A percentile compares a stretch with the other conserved stretches of the same genome.
phyloP scores from a whole-genome alignment of 1,284 basidiomycete genomes.

The Cryptococcus neoformans region DNA sequence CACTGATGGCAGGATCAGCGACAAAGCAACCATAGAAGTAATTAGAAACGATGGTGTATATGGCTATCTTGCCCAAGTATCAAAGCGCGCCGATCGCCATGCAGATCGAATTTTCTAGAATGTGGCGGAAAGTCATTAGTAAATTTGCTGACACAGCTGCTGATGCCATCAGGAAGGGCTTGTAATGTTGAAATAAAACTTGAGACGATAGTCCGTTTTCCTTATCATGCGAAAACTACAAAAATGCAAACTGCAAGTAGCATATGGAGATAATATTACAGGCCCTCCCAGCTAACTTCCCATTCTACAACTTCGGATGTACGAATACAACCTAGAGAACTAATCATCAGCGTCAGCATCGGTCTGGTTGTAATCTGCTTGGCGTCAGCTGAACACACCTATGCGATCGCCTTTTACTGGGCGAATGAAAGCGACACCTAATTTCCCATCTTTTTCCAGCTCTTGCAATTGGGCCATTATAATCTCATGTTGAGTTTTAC shows the following conservation, averaged over 20 bases:
- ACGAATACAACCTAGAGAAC: not conserved
- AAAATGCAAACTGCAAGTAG: not conserved
- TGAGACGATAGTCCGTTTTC: not conserved
- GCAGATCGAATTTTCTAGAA: not conserved
- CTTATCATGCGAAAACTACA: not conserved
- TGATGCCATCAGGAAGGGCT: conserved; percentile 8
- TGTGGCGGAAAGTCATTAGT: conserved; percentile 20
- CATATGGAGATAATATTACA: not conserved
- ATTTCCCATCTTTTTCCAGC: conserved; percentile 23
- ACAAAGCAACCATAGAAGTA: not conserved
- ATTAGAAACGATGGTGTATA: not conserved
- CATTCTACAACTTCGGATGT: not conserved
- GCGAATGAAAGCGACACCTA: conserved; percentile 40
- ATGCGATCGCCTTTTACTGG: conserved; percentile 37
- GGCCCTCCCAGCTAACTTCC: not conserved
- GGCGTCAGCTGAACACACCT: conserved; percentile 24
- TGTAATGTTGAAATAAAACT: not conserved
- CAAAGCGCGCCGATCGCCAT: not conserved
- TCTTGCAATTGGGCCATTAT: conserved; percentile 33
- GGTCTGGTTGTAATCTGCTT: too few relatives aligned
- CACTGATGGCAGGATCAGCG: too few relatives aligned
- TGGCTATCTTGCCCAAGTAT: not conserved
- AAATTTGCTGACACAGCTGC: conserved; percentile 12
- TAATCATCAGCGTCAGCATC: not conserved
- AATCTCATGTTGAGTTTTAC: conserved; percentile 30